Conservation (phyloP, 176 grass and related monocot species). For the Aegilops bicornis region DNA sequence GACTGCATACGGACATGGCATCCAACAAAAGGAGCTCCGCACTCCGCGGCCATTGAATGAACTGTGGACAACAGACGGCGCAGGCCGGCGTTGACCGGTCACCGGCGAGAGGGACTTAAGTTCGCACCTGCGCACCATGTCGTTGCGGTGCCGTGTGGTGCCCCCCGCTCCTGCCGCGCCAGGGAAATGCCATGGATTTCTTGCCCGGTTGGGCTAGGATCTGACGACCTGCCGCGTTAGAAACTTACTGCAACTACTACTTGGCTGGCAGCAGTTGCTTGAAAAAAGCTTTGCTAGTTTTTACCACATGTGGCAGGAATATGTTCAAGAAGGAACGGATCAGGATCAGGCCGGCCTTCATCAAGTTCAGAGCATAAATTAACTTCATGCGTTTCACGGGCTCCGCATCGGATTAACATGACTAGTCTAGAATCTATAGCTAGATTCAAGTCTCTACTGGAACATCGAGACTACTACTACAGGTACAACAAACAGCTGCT, state of each 20-base stretch:
- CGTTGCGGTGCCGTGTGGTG: not conserved
- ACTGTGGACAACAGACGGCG: not conserved
- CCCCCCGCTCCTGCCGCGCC: not conserved
- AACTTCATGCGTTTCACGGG: not conserved
- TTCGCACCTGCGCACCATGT: not conserved
- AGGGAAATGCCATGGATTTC: not conserved
- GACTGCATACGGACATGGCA: not conserved
- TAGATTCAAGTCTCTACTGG: conserved; percentile 2
- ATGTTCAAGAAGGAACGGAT: not conserved
- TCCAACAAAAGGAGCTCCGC: not conserved
- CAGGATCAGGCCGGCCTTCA: not conserved
- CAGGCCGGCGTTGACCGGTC: conserved; percentile 19
- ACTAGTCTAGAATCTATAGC: conserved; percentile 10
- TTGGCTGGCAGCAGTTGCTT: too few species aligned
- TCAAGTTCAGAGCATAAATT: not conserved
- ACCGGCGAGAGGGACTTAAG: not conserved
- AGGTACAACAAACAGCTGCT: not conserved
- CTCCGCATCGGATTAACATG: not conserved
- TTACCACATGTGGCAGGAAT: conserved; percentile 7
- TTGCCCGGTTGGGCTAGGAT: not conserved
- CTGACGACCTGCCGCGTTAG: conserved; percentile 10
- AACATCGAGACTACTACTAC: conserved; percentile 14
- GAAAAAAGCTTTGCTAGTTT: too few species aligned
- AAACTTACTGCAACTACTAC: not conserved
- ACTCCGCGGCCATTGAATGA: not conserved